Conservation (phyloP, 768 basidiomycete species). For the Rhizopogon rudus region DNA sequence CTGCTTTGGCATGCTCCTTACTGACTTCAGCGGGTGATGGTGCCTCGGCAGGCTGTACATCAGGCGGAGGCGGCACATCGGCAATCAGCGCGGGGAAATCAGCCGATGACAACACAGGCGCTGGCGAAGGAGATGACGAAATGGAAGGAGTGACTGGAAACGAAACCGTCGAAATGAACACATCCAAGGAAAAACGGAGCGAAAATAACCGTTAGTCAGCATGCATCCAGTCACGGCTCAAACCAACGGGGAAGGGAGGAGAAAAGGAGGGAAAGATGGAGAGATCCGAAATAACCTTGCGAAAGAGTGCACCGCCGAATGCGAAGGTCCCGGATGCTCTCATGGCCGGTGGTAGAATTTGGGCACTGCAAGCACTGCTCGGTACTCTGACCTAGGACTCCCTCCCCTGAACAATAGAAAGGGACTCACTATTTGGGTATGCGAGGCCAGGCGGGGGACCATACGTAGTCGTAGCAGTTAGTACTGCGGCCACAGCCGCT, state of each 20-base stretch:
- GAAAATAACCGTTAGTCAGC: conserved; percentile 17
- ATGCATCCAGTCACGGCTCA: conserved; percentile 28
- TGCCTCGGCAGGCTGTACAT: conserved; percentile 18
- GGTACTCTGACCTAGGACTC: conserved; percentile 78
- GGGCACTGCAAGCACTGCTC: conserved; percentile 88
- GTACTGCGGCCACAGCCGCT: not conserved
- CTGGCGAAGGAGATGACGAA: conserved; percentile 35
- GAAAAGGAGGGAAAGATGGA: conserved; percentile 23
- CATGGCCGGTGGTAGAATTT: conserved; percentile 70
- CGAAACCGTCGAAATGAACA: conserved; percentile 33
- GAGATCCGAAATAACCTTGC: not conserved
- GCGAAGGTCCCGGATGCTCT: conserved; percentile 14
- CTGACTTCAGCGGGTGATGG: conserved; percentile 28
- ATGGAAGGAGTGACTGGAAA: conserved; percentile 37
- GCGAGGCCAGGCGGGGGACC: conserved; percentile 68
- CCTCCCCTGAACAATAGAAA: conserved; percentile 64
- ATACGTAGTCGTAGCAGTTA: conserved; percentile 9
- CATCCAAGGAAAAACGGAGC: conserved; percentile 15
- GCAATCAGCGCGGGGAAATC: conserved; percentile 70
- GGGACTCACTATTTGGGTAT: conserved; percentile 59
- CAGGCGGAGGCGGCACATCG: conserved; percentile 10
- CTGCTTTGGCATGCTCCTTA: conserved; percentile 51
- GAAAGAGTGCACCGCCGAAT: too few relatives aligned
- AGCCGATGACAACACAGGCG: conserved; percentile 51
- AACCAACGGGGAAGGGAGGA: conserved; percentile 17